Percentiles rank a stretch among this genome's conserved stretches.
These are phyloP conservation scores for Hemileccinum hortonii DNA, from an alignment of 1,284 basidiomycete species.

Conservation along the genomic window DNA sequence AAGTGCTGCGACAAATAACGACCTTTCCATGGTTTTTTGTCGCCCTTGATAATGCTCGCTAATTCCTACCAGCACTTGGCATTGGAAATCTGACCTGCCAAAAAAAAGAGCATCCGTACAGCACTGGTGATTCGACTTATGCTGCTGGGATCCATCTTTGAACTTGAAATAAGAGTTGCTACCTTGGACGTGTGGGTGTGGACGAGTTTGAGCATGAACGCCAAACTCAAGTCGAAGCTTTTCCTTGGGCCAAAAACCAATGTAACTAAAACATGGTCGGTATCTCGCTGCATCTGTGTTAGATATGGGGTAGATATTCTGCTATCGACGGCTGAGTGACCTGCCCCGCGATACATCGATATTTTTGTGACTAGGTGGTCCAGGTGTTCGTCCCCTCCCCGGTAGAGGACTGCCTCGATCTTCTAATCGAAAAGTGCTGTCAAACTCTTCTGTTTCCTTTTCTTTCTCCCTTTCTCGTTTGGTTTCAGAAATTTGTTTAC, in stretches of 20 bases:
- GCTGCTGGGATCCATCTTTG: conserved; percentile 15
- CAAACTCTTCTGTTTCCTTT: conserved; percentile 7
- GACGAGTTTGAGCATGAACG: conserved; percentile 10
- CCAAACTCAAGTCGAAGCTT: neutral
- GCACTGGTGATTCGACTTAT: conserved; percentile 24
- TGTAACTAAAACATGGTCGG: conserved; percentile 7
- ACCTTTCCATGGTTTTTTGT: conserved; percentile 51
- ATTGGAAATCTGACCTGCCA: conserved; percentile 12
- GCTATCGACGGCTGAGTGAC: conserved; percentile 26
- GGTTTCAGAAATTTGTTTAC: conserved; percentile 11
- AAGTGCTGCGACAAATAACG: neutral
- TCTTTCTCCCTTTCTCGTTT: conserved; percentile 18
- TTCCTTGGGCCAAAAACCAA: neutral
- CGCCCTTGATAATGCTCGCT: conserved; percentile 61
- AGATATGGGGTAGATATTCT: conserved; percentile 6
- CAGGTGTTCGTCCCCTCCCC: conserved; percentile 30
- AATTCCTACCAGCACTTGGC: conserved; percentile 51
- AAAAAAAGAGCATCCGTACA: conserved; percentile 19
- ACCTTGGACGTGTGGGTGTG: conserved; percentile 4
- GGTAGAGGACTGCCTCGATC: conserved; percentile 13
- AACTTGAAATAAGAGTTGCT: conserved; percentile 6
- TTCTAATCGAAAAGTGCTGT: conserved; percentile 11
- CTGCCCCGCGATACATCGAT: conserved; percentile 18
- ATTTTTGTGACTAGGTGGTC: conserved; percentile 23
- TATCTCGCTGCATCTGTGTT: conserved; percentile 10